A percentile compares a stretch with the other conserved stretches of the same genome.
phyloP scores from a whole-genome alignment of 495 filamentous ascomycete species.

The Talaromyces adpressus region DNA sequence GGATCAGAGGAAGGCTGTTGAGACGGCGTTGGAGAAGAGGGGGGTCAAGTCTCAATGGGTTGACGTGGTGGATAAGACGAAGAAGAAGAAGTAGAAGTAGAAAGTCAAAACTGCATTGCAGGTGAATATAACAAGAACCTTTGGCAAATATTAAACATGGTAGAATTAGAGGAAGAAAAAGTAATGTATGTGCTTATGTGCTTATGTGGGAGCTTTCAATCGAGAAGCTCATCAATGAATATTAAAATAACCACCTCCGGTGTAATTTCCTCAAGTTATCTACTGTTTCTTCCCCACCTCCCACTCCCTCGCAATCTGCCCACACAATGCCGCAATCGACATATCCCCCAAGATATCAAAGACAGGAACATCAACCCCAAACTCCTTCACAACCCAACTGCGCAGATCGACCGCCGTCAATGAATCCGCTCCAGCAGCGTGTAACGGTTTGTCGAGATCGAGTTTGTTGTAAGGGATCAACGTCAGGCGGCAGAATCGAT shows the following conservation, averaged over 20 bases:
- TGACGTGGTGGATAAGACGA: slow-evolving; percentile 62
- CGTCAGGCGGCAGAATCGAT: not conserved
- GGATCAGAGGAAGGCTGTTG: slow-evolving; percentile 54
- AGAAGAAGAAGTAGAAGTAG: slow-evolving; percentile 63
- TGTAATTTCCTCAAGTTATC: no score
- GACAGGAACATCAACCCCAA: not conserved
- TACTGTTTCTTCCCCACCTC: not conserved
- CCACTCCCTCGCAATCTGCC: not conserved
- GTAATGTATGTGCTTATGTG: not conserved
- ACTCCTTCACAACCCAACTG: not conserved
- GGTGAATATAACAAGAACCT: slow-evolving; percentile 30
- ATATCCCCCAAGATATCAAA: not conserved
- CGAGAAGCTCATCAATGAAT: no score
- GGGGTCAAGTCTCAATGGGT: slow-evolving; percentile 55
- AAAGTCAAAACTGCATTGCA: not conserved
- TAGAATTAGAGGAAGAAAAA: not conserved
- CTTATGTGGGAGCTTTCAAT: no score
- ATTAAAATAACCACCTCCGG: no score
- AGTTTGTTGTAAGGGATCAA: not conserved
- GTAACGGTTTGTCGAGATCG: not conserved
- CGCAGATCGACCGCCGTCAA: not conserved
- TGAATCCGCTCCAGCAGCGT: not conserved
- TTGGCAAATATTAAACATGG: not conserved
- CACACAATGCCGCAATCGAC: not conserved
- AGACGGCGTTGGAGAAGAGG: slow-evolving; percentile 53